Conservation (phyloP, 345 rosid species). For the Acer yangbiense region DNA sequence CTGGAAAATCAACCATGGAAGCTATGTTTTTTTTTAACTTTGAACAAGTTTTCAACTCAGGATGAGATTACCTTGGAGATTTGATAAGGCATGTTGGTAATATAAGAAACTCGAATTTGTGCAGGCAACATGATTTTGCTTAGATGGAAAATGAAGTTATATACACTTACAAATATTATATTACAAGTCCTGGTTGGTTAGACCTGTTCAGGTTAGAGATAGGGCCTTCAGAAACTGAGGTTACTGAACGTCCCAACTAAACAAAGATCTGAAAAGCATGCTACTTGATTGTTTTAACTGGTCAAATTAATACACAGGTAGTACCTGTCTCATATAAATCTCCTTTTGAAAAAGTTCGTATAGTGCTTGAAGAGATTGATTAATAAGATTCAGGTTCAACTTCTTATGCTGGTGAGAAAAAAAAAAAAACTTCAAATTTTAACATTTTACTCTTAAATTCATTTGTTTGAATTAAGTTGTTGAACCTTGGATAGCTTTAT, state of each 20-base stretch:
- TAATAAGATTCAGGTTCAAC: neutral
- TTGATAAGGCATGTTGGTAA: neutral
- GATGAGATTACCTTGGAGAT: neutral
- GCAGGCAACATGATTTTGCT: neutral
- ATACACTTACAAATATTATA: neutral
- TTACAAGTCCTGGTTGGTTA: neutral
- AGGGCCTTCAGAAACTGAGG: neutral
- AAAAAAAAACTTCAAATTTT: neutral
- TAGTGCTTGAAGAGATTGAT: neutral
- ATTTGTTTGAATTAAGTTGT: neutral
- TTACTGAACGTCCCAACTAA: neutral
- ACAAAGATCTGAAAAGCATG: neutral
- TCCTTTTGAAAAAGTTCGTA: neutral
- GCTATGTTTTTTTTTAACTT: neutral
- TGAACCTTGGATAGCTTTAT: neutral
- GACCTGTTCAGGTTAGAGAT: neutral
- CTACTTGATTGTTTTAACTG: neutral
- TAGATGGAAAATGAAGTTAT: neutral
- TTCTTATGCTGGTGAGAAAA: neutral
- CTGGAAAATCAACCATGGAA: neutral
- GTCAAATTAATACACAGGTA: neutral
- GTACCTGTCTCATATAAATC: neutral
- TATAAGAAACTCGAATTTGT: neutral
- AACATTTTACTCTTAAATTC: neutral
- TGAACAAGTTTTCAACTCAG: neutral